Percentiles rank a stretch among this genome's conserved stretches.
Conservation (phyloP, 805 yeast genomes). For the Sugiyamaella mastotermitis region DNA sequence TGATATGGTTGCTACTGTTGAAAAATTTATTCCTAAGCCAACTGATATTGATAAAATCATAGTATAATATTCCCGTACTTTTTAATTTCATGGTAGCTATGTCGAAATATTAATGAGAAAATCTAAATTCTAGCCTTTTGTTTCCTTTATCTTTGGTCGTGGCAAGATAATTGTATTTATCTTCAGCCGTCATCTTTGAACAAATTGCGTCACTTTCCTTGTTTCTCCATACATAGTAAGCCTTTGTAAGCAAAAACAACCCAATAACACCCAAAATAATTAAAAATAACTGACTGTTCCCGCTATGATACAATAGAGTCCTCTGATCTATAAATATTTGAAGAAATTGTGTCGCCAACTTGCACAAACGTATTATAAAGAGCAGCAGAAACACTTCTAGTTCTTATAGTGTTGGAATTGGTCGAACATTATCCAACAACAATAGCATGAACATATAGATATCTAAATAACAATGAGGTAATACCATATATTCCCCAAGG, state of each 20-base stretch:
- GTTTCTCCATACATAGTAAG: slow-evolving; percentile 31
- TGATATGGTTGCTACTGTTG: too few species aligned
- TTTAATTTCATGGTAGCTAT: too few species aligned
- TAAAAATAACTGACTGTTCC: slow-evolving; percentile 36
- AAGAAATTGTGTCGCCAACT: slow-evolving; percentile 45
- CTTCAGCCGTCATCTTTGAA: slow-evolving; percentile 44
- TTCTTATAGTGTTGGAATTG: slow-evolving; percentile 56
- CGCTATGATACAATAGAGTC: slow-evolving; percentile 60
- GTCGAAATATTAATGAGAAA: slow-evolving; percentile 34
- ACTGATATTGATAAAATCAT: too few species aligned
- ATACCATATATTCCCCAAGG: slow-evolving; percentile 30
- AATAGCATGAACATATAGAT: slow-evolving; percentile 44
- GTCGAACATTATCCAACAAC: slow-evolving; percentile 56
- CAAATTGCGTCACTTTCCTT: slow-evolving; percentile 39
- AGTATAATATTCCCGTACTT: too few species aligned
- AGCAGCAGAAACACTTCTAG: slow-evolving; percentile 61
- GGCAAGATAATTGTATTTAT: slow-evolving; percentile 41
- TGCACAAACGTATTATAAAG: slow-evolving; percentile 61
- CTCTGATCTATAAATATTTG: slow-evolving; percentile 49
- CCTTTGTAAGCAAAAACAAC: slow-evolving; percentile 21
- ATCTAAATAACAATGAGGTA: slow-evolving; percentile 23
- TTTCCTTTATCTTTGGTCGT: slow-evolving; percentile 49
- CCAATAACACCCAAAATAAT: slow-evolving; percentile 18
- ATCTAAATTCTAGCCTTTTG: slow-evolving; percentile 49
- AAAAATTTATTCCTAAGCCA: too few species aligned